Percentiles rank a stretch among this genome's conserved stretches.
Evolutionary conservation across 1,139 yeast genomes (phyloP).

Genomic region (Suhomyces terraborum): DNA sequence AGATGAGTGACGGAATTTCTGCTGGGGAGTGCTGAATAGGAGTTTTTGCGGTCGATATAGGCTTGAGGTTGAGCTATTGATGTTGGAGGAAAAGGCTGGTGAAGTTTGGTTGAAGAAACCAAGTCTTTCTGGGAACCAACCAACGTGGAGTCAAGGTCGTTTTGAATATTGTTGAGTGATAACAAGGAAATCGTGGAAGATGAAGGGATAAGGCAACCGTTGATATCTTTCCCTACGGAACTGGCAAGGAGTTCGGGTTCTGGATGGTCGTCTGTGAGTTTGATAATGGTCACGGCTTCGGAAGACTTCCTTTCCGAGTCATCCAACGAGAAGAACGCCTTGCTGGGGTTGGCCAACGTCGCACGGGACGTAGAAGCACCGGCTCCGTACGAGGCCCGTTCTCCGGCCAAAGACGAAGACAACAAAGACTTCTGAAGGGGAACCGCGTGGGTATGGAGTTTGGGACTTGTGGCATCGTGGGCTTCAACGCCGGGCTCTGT

Average conservation of each 20-base stretch:
- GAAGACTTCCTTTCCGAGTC: slow-evolving; percentile 2
- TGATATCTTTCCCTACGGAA: slow-evolving; percentile 53
- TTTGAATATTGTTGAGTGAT: slow-evolving; percentile 38
- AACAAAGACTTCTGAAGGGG: slow-evolving; percentile 27
- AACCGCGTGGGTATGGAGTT: background rate
- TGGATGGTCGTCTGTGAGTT: slow-evolving; percentile 43
- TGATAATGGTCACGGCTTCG: slow-evolving; percentile 7
- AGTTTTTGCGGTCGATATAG: slow-evolving; percentile 25
- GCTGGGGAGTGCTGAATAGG: slow-evolving; percentile 28
- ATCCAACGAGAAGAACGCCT: slow-evolving; percentile 13
- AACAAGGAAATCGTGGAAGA: slow-evolving; percentile 56
- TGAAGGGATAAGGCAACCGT: slow-evolving; percentile 54
- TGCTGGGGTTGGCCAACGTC: background rate
- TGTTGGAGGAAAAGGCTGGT: slow-evolving; percentile 9
- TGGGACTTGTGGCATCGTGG: slow-evolving; percentile 2
- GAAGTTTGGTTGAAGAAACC: slow-evolving; percentile 4
- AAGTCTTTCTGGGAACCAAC: slow-evolving; percentile 2
- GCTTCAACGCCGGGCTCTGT: slow-evolving; percentile 3
- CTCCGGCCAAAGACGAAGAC: slow-evolving; percentile 31
- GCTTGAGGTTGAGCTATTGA: slow-evolving; percentile 13
- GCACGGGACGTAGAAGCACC: background rate
- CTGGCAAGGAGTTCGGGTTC: slow-evolving; percentile 58
- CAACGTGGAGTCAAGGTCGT: slow-evolving; percentile 14
- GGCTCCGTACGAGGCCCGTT: slow-evolving; percentile 9
- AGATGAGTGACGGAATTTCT: slow-evolving; percentile 38